phyloP scores from a whole-genome alignment of 2,329 filamentous ascomycete genomes.

The Plenodomus biglobosus region DNA sequence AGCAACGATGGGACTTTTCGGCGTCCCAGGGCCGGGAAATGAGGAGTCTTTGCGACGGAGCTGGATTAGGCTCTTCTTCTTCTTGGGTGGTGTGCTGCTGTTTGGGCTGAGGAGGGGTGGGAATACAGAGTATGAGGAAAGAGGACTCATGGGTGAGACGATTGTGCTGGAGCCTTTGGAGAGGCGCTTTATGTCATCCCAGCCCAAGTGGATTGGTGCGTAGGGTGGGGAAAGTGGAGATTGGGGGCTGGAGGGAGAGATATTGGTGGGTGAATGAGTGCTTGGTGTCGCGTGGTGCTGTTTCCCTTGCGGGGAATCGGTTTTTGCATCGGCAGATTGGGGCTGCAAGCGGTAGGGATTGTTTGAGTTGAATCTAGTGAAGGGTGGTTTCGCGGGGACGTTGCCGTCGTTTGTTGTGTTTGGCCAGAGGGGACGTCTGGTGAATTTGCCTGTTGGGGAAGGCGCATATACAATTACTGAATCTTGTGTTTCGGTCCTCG shows the following conservation, averaged over 20 bases:
- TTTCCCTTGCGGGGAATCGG: background rate
- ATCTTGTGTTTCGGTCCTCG: slow-evolving; percentile 32
- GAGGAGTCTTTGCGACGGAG: background rate
- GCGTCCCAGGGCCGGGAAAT: background rate
- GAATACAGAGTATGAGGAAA: background rate
- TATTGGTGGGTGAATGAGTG: background rate
- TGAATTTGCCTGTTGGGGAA: slow-evolving; percentile 21
- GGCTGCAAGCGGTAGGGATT: background rate
- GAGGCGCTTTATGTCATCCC: slow-evolving; percentile 34
- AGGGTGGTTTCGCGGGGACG: background rate
- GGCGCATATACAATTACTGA: slow-evolving; percentile 30
- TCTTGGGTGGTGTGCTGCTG: background rate
- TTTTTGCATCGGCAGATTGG: slow-evolving; percentile 1
- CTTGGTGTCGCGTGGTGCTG: too few relatives aligned
- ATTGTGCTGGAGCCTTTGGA: slow-evolving; percentile 4
- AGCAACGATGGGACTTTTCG: background rate
- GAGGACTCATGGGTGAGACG: background rate
- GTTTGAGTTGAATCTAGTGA: background rate
- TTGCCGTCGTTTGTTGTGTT: background rate
- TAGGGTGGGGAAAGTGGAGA: slow-evolving; percentile 7
- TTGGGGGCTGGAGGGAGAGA: background rate
- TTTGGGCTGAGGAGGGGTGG: background rate
- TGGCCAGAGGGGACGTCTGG: slow-evolving; percentile 3
- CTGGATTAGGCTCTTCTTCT: background rate
- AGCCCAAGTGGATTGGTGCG: slow-evolving; percentile 18